phyloP scores from a whole-genome alignment of 108 stramenopile species.

The Pseudonitzschia pungens region DNA sequence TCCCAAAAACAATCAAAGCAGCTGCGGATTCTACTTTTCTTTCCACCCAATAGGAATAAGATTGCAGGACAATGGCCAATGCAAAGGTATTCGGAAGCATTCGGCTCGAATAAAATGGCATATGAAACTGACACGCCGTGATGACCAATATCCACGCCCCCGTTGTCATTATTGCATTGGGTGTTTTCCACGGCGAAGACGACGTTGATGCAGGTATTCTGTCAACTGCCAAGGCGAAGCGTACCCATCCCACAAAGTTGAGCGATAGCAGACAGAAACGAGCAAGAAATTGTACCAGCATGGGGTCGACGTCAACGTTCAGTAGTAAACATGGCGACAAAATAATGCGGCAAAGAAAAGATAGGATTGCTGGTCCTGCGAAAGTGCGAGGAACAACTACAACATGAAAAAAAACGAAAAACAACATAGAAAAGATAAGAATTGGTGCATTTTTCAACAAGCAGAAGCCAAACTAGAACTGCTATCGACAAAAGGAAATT shows the following conservation, averaged over 20 bases:
- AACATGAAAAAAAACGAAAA: constrained; percentile 29
- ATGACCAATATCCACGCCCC: constrained; percentile 66
- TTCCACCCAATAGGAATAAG: constrained; percentile 73
- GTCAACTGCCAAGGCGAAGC: constrained; percentile 52
- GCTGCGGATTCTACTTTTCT: constrained; percentile 44
- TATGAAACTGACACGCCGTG: constrained; percentile 90
- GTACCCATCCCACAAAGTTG: constrained; percentile 55
- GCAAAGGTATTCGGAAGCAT: constrained; percentile 98
- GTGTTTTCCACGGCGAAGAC: constrained; percentile 7
- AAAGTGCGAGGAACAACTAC: constrained; percentile 84
- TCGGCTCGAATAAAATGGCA: constrained; percentile 93
- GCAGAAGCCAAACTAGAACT: too few relatives aligned
- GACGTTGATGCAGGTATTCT: neutral
- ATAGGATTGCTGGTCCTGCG: constrained; percentile 63
- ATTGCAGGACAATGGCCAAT: constrained; percentile 62
- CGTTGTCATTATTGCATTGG: neutral
- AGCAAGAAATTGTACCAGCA: constrained; percentile 63
- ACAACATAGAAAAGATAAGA: neutral
- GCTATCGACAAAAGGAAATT: too few relatives aligned
- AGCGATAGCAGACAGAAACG: constrained; percentile 55
- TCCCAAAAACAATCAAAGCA: constrained; percentile 66
- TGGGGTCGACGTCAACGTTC: constrained; percentile 51
- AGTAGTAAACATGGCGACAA: constrained; percentile 36
- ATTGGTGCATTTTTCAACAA: neutral
- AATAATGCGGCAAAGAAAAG: constrained; percentile 41